Percentiles rank a stretch among this genome's conserved stretches.
Conservation (phyloP, 257 asterid genomes). For the Solanum etuberosum region DNA sequence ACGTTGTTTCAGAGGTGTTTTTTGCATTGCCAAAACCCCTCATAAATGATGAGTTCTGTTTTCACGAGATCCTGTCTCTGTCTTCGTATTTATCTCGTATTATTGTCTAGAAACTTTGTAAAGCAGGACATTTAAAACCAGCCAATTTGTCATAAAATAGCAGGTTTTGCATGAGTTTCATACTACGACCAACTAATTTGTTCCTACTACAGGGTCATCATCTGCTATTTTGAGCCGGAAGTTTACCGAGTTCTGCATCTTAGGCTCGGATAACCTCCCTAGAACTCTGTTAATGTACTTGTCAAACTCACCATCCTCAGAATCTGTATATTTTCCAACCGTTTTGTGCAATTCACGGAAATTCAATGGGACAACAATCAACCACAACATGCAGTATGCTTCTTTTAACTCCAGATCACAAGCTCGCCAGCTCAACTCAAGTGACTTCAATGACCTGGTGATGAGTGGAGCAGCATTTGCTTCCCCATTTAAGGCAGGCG, state of each 20-base stretch:
- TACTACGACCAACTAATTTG: background rate
- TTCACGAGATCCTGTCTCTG: background rate
- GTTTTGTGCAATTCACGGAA: conserved; percentile 59
- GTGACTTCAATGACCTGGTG: conserved; percentile 36
- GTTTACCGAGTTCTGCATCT: conserved; percentile 59
- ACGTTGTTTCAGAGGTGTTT: background rate
- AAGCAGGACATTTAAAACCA: no score
- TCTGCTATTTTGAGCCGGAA: conserved; percentile 54
- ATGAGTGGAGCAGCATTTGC: conserved; percentile 77
- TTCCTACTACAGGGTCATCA: conserved; percentile 49
- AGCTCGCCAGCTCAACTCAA: conserved; percentile 39
- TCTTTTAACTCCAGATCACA: conserved; percentile 30
- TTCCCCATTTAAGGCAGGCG: conserved; percentile 36
- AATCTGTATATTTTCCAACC: conserved; percentile 68
- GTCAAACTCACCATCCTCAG: conserved; percentile 60
- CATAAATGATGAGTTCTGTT: background rate
- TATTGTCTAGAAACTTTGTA: background rate
- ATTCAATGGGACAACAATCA: conserved; percentile 58
- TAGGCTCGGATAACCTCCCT: conserved; percentile 73
- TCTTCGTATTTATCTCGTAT: background rate
- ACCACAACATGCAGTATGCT: conserved; percentile 49
- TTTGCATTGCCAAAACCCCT: background rate
- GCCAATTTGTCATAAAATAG: background rate
- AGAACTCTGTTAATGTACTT: conserved; percentile 79
- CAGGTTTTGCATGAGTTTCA: background rate